Base-by-base conservation (phyloP, 2,329 filamentous ascomycete species). In the Ascochyta koolunga region DNA sequence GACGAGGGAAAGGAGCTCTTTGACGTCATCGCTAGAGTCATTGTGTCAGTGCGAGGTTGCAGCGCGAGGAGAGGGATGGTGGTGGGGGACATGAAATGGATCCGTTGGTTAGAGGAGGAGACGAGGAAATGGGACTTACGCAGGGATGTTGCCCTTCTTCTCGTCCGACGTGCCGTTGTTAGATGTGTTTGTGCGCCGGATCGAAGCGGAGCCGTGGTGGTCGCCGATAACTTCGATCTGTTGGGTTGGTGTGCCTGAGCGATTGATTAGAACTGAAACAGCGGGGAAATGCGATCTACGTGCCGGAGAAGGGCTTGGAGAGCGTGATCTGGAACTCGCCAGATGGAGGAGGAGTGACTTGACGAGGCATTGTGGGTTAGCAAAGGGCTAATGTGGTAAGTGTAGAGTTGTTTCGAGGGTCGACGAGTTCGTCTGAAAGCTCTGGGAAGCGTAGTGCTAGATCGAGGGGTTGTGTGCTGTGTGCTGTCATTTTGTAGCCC, bases 281-380 rank as follows among this genome's bases (percentile, higher is more conserved):
- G n/a, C n/a, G n/a, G n/a, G 4, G 3, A 2, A 9, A 6, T 18
- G 22, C 2, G 21, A 25, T 21, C 22, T 54, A 13, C 11, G 10
- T 62, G 63, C 75, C 76, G 8, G 55, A 57, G 43, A 64, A 66
- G 1, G 62, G 62, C 57, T 64, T 61, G 32, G 56, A 60, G 1
- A 68, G 52, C 5, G 61, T 56, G 19, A 88, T 87, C 60, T 98
- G 95, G 92, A 83, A 86, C 56, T 87, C 93, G 53, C 87, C 89
- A 56, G 87, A 91, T 68, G 93, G 93, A 46, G 93, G 93, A 41
- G 93, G 93, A 52, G 93, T 64, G 24, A 64, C 59, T 59, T 59
- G 59, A 47, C 60, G 64, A 61, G 65, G 64, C 64, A 68, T 67
- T 22, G 50, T 63, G 46, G 43, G 31, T 39, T 6, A 4, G 25